These are phyloP conservation scores for Fonsecaea erecta DNA, from an alignment of 2,329 filamentous ascomycete species.

Conservation along the genomic window DNA sequence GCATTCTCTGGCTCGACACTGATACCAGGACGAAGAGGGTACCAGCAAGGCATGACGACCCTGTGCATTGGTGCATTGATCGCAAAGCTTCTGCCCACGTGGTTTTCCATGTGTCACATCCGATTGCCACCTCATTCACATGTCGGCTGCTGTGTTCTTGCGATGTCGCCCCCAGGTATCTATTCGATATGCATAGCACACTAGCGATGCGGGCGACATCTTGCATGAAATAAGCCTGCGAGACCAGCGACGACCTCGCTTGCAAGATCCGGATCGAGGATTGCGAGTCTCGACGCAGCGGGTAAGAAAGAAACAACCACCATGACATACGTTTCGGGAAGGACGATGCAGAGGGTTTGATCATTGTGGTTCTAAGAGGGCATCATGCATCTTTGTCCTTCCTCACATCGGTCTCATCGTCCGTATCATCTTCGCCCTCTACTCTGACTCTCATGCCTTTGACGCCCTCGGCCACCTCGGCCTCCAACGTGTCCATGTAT, in stretches of 20 bases:
- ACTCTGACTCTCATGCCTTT: slow-evolving; percentile 70
- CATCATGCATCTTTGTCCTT: slow-evolving; percentile 33
- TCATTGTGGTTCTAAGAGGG: background rate
- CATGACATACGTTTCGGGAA: background rate
- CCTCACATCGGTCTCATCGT: slow-evolving; percentile 37
- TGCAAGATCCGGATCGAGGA: slow-evolving; percentile 3
- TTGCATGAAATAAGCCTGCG: background rate
- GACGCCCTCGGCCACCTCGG: slow-evolving; percentile 77
- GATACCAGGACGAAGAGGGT: background rate
- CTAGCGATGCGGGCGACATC: background rate
- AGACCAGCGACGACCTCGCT: background rate
- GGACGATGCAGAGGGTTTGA: background rate
- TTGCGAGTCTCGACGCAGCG: background rate
- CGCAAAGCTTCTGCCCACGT: slow-evolving; percentile 13
- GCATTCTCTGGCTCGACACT: background rate
- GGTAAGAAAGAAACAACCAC: background rate
- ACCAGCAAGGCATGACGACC: background rate
- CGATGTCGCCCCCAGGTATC: background rate
- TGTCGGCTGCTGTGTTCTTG: background rate
- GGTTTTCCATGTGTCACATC: slow-evolving; percentile 8
- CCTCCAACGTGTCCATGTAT: slow-evolving; percentile 77
- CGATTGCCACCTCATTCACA: background rate
- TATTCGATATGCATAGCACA: background rate
- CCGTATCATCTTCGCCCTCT: slow-evolving; percentile 72
- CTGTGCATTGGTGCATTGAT: background rate